These are phyloP conservation scores for Solanum neorickii DNA, from an alignment of 257 asterid species.

Conservation along the genomic window DNA sequence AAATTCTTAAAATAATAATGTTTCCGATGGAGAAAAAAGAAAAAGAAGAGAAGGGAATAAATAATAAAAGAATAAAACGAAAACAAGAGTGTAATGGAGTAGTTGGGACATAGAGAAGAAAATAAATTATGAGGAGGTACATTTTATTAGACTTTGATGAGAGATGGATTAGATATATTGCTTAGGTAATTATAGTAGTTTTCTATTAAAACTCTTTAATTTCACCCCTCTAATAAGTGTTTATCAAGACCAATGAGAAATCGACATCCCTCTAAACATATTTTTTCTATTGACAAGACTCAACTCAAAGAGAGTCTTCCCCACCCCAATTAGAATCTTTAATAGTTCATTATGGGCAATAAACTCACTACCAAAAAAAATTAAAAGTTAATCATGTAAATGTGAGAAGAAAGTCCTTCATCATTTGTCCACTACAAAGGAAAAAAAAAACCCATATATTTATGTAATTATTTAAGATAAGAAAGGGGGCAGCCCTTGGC, in stretches of 20 bases:
- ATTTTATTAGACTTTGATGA: constrained; percentile 1
- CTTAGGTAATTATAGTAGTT: constrained; percentile 1
- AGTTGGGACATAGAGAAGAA: constrained; percentile 9
- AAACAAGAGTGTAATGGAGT: background rate
- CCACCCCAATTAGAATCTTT: constrained; percentile 21
- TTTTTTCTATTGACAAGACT: constrained; percentile 50
- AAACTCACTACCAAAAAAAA: constrained; percentile 13
- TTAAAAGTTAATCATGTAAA: constrained; percentile 23
- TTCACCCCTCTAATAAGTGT: constrained; percentile 5
- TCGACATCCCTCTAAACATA: constrained; percentile 15
- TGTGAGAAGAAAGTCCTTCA: constrained; percentile 40
- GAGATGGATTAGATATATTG: constrained; percentile 20
- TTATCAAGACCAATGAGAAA: constrained; percentile 19
- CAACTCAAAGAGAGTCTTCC: constrained; percentile 28
- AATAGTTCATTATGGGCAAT: constrained; percentile 27
- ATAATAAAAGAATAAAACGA: background rate
- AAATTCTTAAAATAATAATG: no score
- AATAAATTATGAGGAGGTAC: background rate
- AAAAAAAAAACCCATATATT: constrained; percentile 9
- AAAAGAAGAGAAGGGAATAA: background rate
- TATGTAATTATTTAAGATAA: constrained; percentile 35
- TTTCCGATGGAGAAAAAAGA: background rate
- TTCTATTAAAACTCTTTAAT: background rate
- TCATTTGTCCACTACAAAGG: constrained; percentile 45
- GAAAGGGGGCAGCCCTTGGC: constrained; percentile 43